Base-by-base conservation (phyloP, 116 monocot genomes). In the Phalaenopsis hybrid region DNA sequence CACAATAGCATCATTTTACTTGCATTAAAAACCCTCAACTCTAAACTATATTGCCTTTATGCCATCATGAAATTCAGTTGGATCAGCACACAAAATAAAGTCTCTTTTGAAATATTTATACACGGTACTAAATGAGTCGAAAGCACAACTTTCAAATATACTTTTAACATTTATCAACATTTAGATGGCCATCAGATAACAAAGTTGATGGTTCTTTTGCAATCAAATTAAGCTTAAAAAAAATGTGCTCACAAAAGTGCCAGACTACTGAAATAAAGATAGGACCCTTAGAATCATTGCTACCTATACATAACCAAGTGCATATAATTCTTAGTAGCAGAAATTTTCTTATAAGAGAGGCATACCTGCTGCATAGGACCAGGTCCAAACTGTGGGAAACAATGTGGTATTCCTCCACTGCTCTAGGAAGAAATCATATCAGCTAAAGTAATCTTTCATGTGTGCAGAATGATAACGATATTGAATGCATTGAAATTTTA, bases 321-420 rank as follows among this genome's bases (percentile, higher is more conserved):
- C 45, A 46, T 2, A 75, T n/a, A 21, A 44, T 11, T 75, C 57
- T 78, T 34, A 48, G 16, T 80, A 76, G 23, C 49, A 11, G 12
- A 51, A 74, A 80, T 21, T 50, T 73, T 44, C 23, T 41, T 15
- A 67, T 21, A 80, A 80, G 44, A 63, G 34, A 45, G 43, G 16
- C 45, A 88, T 70, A 99, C 95, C 95, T 99, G 99, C 84, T 95
- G 99, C 65, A 99, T 94, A 57, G 87, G 77, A 25, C 99, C 99
- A n/a, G 99, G 95, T 58, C 99, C 95, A 86, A 99, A 95, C 74
- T 99, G 99, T 65, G 99, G 95, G 72, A 99, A 99, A 76, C 95
- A 99, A 87, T 99, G 99, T 51, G 99, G 99, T 81, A 99, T 94
- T 78, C 99, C 99, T 83, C 99, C 99, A 85, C 99, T 99, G 83